Percentiles rank a stretch among this genome's conserved stretches.
Evolutionary conservation across 2,329 filamentous ascomycete species (phyloP).

Genomic region (Pseudogymnoascus sp.): DNA sequence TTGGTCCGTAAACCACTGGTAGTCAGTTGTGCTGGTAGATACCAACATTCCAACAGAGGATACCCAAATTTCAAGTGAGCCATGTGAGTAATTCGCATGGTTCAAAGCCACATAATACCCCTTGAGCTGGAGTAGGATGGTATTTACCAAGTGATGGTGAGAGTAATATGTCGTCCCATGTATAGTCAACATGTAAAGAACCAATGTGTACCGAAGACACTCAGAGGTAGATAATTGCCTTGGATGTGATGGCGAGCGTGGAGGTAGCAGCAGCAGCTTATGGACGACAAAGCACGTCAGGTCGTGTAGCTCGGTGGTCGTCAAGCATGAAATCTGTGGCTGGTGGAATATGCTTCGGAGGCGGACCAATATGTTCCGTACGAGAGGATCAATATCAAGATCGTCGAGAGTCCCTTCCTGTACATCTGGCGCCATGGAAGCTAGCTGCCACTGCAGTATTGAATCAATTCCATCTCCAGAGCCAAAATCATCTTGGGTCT

Average conservation of each 20-base stretch:
- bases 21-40: constrained; percentile 22
- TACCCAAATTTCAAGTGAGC: constrained; percentile 35
- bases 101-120: constrained; percentile 23
- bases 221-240: constrained; percentile 28
- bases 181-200: constrained; percentile 44
- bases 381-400: constrained; percentile 14
- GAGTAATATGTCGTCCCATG: constrained; percentile 50
- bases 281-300: constrained; percentile 47
- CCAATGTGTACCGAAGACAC: constrained; percentile 38
- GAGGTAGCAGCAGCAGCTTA: constrained; percentile 32
- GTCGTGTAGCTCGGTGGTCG: constrained; percentile 42
- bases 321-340: constrained; percentile 22
- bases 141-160: constrained; percentile 35
- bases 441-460: constrained; percentile 39
- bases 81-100: constrained; percentile 8
- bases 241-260: background rate
- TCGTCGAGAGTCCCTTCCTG: constrained; percentile 30
- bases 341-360: constrained; percentile 31
- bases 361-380: constrained; percentile 14
- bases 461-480: constrained; percentile 41
- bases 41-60: constrained; percentile 34
- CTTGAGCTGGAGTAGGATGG: constrained; percentile 28
- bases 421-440: background rate
- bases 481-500: constrained; percentile 41
- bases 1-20: constrained; percentile 26